Base-by-base conservation (phyloP, 345 rosid species). In the rapeseed (Brassica napus) region DNA sequence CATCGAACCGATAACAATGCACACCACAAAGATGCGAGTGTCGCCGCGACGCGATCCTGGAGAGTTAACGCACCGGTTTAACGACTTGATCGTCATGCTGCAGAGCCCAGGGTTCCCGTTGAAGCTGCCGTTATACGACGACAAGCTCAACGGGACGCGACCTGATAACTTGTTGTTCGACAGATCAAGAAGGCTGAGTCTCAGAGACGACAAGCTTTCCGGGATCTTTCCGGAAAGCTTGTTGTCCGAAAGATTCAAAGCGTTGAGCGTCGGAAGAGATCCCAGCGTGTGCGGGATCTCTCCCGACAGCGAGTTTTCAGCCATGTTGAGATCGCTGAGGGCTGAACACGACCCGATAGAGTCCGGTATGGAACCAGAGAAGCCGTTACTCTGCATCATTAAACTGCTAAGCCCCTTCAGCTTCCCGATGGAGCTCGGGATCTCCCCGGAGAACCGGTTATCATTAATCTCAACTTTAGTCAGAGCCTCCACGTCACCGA, bases 101-200 rank as follows among this genome's bases (percentile, higher is more conserved):
- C 98, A 94, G n/a, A 94, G 92, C 24, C 88, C 84, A 0, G 88
- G 86, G 67, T 94, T 94, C 8, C 93, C 92, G 0, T 82, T 78
- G 65, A 94, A 92, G 86, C 98, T 89, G 14, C 91, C 94, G 2
- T 82, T 88, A 81, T 91, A 86, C 0, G 97, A 96, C 1, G 94
- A 88, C 15, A 92, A 87, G 65, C 92, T 86, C 69, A 71, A 74
- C 3, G 97, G 98, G 58, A 94, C 81, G 3, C 52, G 86, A 76
- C 98, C 98, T 0, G 86, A 74, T 78, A 94, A 83, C 6, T 49
- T 76, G 67, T 94, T 94, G 82, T 85, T 65, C 6, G 97, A 84
- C 8, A 94, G 89, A 84, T 94, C 98, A 61, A 94, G 97, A 79
- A 92, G 92, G 84, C 91, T 91, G 26, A 94, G 87, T 12, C 82